phyloP scores from a whole-genome alignment of 2,329 filamentous ascomycete species.

The Septoria petroselini region DNA sequence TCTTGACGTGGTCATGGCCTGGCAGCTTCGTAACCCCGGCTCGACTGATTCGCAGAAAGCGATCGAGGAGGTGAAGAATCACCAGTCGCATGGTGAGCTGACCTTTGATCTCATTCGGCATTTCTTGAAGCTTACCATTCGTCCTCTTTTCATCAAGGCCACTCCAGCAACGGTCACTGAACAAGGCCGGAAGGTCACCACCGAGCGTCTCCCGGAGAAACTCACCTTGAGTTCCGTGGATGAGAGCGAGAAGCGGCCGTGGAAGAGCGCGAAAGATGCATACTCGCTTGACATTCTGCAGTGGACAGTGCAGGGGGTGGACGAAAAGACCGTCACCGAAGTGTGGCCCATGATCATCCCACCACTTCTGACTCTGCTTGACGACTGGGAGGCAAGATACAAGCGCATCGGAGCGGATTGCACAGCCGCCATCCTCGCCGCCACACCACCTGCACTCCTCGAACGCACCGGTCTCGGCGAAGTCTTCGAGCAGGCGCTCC shows the following conservation, averaged over 20 bases:
- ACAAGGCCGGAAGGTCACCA: constrained; percentile 55
- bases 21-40: constrained; percentile 80
- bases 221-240: constrained; percentile 39
- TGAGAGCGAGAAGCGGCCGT: constrained; percentile 52
- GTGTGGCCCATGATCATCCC: constrained; percentile 69
- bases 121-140: constrained; percentile 62
- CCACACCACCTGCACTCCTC: constrained; percentile 55
- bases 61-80: constrained; percentile 45
- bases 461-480: constrained; percentile 61
- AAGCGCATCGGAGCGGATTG: constrained; percentile 57
- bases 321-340: constrained; percentile 51
- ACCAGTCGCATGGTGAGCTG: constrained; percentile 48
- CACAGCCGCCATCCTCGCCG: constrained; percentile 54
- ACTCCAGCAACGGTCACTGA: constrained; percentile 55
- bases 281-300: constrained; percentile 56
- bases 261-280: constrained; percentile 55
- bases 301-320: constrained; percentile 58
- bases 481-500: constrained; percentile 66
- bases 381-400: constrained; percentile 57
- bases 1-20: constrained; percentile 75
- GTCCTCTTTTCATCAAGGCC: constrained; percentile 62
- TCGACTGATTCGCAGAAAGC: constrained; percentile 54
- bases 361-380: constrained; percentile 65
- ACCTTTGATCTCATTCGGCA: constrained; percentile 49
- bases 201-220: constrained; percentile 41